Evolutionary conservation across 805 yeast species (phyloP), one percentile per base, ranked within the genome.

Genomic region (Hanseniaspora pseudoguilliermondii): DNA sequence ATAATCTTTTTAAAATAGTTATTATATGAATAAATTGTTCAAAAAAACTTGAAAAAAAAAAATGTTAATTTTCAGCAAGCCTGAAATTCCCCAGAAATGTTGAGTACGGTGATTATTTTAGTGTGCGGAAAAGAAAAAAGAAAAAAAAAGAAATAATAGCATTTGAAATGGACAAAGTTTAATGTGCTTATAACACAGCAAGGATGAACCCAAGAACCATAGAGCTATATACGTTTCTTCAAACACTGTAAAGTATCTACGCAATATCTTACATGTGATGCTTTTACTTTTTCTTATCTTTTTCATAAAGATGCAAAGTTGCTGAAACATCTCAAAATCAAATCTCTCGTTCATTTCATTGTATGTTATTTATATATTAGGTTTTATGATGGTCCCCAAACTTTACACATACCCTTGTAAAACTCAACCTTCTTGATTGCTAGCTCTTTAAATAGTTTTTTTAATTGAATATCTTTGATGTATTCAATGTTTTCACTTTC

Each of bases 361-460:
- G 35, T 13, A 32, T 32, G 15, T 32, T 32, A 11, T n/a, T 16
- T 25, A 44, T 44, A n/a, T n/a, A n/a, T 10, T 5, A 18, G 5
- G 47, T n/a, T 15, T 29, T 34, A 46, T 29, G 18, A 20, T 46
- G 36, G 38, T 25, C 39, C 49, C 60, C 56, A 38, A 23, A 47
- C 44, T 53, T 47, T 35, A 20, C 93, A 2, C 85, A 90, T 0
- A 89, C 83, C 16, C 84, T 91, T 64, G 82, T 84, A 23, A 84
- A 68, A 29, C 74, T 77, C 6, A 81, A 71, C 25, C 76, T 71
- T 38, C 63, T 60, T 59, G 83, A 75, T 13, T 68, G 55, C 55
- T 5, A 52, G 34, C 21, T 44, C 55, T 38, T 52, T 52, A 16
- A 52, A 52, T 9, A 52, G 8, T 29, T 52, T 52, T 16, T 52